phyloP scores from a whole-genome alignment of 2,329 filamentous ascomycete genomes.

The Aspergillus cejpii region DNA sequence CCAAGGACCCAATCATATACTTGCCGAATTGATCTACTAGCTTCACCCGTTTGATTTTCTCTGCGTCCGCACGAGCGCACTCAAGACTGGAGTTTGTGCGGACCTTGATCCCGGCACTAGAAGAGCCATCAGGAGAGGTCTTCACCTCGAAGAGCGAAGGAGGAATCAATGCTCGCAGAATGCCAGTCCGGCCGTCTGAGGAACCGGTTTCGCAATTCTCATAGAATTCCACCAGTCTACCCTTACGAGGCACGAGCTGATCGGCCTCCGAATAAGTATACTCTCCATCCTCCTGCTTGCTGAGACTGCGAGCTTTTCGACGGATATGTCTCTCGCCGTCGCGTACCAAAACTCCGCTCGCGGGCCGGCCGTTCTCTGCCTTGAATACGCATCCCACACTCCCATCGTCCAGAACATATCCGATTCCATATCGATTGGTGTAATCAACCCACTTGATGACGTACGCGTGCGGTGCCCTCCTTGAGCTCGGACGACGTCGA shows the following conservation, averaged over 20 bases:
- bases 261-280: conserved; percentile 37
- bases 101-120: conserved; percentile 26
- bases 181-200: conserved; percentile 29
- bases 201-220: conserved; percentile 38
- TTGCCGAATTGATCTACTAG: conserved; percentile 47
- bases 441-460: conserved; percentile 51
- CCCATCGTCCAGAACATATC: conserved; percentile 47
- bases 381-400: conserved; percentile 48
- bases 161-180: conserved; percentile 38
- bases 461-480: conserved; percentile 37
- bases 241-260: conserved; percentile 41
- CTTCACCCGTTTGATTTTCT: conserved; percentile 45
- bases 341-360: conserved; percentile 43
- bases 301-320: conserved; percentile 38
- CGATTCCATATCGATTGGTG: conserved; percentile 47
- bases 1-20: conserved; percentile 47
- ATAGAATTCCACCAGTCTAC: conserved; percentile 44
- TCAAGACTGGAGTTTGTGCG: conserved; percentile 30
- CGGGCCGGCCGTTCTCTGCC: conserved; percentile 39
- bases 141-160: conserved; percentile 38
- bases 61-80: conserved; percentile 36
- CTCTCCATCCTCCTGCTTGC: conserved; percentile 22
- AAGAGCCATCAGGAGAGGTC: conserved; percentile 20
- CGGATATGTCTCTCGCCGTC: conserved; percentile 44
- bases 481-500: conserved; percentile 26